These are phyloP conservation scores for Cucurbita ficifolia DNA, from an alignment of 306 rosid species.

Conservation along the genomic window DNA sequence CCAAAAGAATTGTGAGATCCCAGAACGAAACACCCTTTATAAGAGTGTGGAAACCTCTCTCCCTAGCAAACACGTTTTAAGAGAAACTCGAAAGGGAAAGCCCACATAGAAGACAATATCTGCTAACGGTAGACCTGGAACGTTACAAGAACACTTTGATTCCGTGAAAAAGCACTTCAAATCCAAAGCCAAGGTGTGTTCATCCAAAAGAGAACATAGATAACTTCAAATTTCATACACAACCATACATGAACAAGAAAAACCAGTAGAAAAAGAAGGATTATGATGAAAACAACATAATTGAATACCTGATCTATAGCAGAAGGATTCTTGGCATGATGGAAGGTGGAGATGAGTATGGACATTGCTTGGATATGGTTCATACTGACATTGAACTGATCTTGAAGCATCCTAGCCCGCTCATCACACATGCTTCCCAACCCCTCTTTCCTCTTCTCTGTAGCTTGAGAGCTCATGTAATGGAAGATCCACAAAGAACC, in stretches of 20 bases:
- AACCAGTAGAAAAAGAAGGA: background rate
- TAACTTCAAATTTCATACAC: background rate
- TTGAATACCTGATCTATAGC: slow-evolving; percentile 73
- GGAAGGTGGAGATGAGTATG: slow-evolving; percentile 78
- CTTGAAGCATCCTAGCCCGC: slow-evolving; percentile 93
- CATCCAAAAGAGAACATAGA: background rate
- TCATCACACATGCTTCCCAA: slow-evolving; percentile 93
- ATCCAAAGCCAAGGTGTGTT: background rate
- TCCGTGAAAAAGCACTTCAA: background rate
- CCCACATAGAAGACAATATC: too few relatives aligned
- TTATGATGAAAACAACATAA: background rate
- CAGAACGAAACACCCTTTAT: too few relatives aligned
- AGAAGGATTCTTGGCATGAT: slow-evolving; percentile 71
- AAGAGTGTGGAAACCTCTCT: too few relatives aligned
- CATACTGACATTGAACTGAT: slow-evolving; percentile 92
- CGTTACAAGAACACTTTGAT: background rate
- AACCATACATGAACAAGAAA: background rate
- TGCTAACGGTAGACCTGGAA: too few relatives aligned
- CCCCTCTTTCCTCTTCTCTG: slow-evolving; percentile 77
- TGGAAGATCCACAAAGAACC: slow-evolving; percentile 45
- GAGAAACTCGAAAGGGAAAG: too few relatives aligned
- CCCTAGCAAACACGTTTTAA: too few relatives aligned
- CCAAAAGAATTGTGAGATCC: background rate
- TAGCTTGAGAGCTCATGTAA: slow-evolving; percentile 46
- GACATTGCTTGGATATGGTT: slow-evolving; percentile 98